Evolutionary conservation across 1,284 basidiomycete species (phyloP).

Genomic region (Ganoderma sp.): DNA sequence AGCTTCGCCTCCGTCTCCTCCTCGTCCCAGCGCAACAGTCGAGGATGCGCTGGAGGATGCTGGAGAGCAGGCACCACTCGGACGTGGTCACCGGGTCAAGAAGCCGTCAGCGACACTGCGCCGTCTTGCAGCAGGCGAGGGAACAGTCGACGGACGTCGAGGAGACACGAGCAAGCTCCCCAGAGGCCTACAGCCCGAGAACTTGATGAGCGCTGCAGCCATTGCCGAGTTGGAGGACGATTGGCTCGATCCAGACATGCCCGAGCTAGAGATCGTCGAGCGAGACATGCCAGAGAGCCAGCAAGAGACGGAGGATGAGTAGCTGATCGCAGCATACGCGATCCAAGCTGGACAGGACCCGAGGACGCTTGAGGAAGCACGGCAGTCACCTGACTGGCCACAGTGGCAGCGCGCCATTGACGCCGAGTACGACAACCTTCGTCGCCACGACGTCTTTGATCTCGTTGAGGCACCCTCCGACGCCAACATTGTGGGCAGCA

Average conservation of each 20-base stretch:
- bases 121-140: neutral
- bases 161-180: neutral
- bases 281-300: too few relatives aligned
- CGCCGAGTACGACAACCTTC: too few relatives aligned
- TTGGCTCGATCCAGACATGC: too few relatives aligned
- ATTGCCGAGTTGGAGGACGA: neutral
- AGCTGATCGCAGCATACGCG: too few relatives aligned
- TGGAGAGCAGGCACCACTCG: neutral
- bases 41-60: neutral
- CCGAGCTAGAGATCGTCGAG: too few relatives aligned
- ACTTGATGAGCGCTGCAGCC: neutral
- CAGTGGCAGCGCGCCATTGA: too few relatives aligned
- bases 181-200: neutral
- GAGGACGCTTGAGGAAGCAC: too few relatives aligned
- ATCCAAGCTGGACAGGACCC: too few relatives aligned
- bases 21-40: neutral
- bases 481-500: too few relatives aligned
- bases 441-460: too few relatives aligned
- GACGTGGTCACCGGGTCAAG: neutral
- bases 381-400: too few relatives aligned
- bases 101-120: neutral
- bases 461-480: too few relatives aligned
- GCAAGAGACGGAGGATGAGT: neutral
- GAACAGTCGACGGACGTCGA: neutral
- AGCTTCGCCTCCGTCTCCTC: neutral